A percentile compares a stretch with the other conserved stretches of the same genome.
Conservation (phyloP, 2,329 filamentous ascomycete species). For the Paramyrothecium roridum region DNA sequence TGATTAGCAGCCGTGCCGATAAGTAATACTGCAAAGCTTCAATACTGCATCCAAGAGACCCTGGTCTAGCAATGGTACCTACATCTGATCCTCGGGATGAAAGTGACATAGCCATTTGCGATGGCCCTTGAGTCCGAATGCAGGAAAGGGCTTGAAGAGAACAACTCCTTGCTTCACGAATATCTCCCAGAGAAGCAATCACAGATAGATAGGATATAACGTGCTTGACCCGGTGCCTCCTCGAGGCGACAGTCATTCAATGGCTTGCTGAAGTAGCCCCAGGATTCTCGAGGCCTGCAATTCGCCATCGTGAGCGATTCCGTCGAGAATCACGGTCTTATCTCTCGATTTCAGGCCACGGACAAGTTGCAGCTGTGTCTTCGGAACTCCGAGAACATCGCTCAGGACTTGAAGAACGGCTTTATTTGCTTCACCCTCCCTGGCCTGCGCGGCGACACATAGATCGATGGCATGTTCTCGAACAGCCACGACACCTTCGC, state of each 20-base stretch:
- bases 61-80: too few species aligned
- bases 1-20: too few species aligned
- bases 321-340: conserved; percentile 53
- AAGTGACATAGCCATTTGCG: too few species aligned
- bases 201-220: too few species aligned
- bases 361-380: conserved; percentile 59
- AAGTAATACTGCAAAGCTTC: too few species aligned
- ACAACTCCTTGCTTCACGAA: too few species aligned
- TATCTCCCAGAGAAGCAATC: too few species aligned
- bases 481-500: conserved; percentile 58
- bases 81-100: too few species aligned
- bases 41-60: too few species aligned
- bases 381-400: conserved; percentile 56
- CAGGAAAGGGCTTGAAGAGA: too few species aligned
- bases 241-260: conserved; percentile 6
- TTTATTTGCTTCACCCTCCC: conserved; percentile 67
- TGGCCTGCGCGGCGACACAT: conserved; percentile 62
- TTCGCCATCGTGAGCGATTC: conserved; percentile 27
- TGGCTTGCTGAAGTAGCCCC: conserved; percentile 21
- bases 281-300: conserved; percentile 21
- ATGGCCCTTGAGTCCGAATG: too few species aligned
- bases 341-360: conserved; percentile 62
- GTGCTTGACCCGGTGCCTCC: too few species aligned
- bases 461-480: conserved; percentile 57
- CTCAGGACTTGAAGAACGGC: conserved; percentile 63